phyloP scores from a whole-genome alignment of 2,329 filamentous ascomycete species.

The Sporothrix inflata region DNA sequence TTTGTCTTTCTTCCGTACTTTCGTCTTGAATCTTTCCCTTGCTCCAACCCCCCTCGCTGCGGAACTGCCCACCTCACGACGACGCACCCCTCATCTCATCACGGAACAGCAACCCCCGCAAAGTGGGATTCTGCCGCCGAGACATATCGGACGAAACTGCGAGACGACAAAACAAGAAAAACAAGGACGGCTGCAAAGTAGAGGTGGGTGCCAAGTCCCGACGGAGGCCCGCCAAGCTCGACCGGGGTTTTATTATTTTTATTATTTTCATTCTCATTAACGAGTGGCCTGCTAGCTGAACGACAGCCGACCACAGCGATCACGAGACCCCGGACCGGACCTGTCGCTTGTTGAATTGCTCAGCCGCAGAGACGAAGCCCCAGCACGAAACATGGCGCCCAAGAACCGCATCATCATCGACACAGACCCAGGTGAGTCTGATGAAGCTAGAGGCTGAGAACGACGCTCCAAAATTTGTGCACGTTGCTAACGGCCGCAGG shows the following conservation, averaged over 20 bases:
- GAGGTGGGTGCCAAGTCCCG: conserved; percentile 1
- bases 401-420: conserved; percentile 88
- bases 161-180: not conserved
- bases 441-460: not conserved
- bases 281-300: not conserved
- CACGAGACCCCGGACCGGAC: not conserved
- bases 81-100: conserved; percentile 14
- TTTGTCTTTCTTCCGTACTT: not conserved
- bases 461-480: not conserved
- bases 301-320: not conserved
- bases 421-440: conserved; percentile 75
- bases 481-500: conserved; percentile 52
- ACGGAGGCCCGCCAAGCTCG: not conserved
- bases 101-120: conserved; percentile 17
- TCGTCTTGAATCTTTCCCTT: not conserved
- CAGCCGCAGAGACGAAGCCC: not conserved
- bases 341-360: conserved; percentile 6
- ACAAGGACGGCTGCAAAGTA: conserved; percentile 13
- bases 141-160: not conserved
- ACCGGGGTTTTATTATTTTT: not conserved
- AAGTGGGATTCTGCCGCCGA: conserved; percentile 16
- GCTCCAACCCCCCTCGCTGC: no score
- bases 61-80: no score
- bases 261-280: not conserved
- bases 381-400: conserved; percentile 57